These are phyloP conservation scores for Citrus glauca DNA, from an alignment of 345 rosid species.

Conservation along the genomic window DNA sequence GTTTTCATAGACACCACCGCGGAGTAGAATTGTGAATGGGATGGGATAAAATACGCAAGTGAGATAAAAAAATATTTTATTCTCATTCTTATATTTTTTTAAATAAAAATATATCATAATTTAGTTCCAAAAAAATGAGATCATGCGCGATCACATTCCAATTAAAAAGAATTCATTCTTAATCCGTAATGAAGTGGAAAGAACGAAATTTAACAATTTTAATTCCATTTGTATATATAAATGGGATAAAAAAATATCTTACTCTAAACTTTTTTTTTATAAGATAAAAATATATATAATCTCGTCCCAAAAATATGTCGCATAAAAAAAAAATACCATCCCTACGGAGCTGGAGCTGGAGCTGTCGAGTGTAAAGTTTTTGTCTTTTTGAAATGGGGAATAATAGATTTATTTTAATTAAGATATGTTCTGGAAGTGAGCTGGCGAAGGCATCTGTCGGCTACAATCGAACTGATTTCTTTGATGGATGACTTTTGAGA, in stretches of 20 bases:
- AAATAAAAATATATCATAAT: fast-evolving
- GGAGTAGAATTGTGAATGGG: fast-evolving
- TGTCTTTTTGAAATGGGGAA: too few relatives aligned
- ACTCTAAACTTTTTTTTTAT: fast-evolving
- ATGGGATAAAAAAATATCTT: fast-evolving
- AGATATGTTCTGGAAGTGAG: background rate
- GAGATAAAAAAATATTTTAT: too few relatives aligned
- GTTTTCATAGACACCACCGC: too few relatives aligned
- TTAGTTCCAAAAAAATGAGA: fast-evolving
- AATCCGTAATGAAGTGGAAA: fast-evolving
- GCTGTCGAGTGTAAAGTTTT: too few relatives aligned
- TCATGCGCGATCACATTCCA: fast-evolving
- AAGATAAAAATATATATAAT: fast-evolving
- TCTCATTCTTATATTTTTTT: fast-evolving
- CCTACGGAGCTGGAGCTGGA: too few relatives aligned
- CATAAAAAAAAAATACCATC: too few relatives aligned
- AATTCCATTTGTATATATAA: fast-evolving
- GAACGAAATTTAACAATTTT: fast-evolving
- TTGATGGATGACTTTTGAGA: background rate
- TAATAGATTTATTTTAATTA: too few relatives aligned
- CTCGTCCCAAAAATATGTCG: too few relatives aligned
- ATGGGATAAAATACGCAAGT: too few relatives aligned
- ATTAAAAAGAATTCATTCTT: fast-evolving
- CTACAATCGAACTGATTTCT: background rate
- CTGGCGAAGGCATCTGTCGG: background rate